These are phyloP conservation scores for Metarhizium album DNA, from an alignment of 2,329 filamentous ascomycete genomes.

Conservation along the genomic window DNA sequence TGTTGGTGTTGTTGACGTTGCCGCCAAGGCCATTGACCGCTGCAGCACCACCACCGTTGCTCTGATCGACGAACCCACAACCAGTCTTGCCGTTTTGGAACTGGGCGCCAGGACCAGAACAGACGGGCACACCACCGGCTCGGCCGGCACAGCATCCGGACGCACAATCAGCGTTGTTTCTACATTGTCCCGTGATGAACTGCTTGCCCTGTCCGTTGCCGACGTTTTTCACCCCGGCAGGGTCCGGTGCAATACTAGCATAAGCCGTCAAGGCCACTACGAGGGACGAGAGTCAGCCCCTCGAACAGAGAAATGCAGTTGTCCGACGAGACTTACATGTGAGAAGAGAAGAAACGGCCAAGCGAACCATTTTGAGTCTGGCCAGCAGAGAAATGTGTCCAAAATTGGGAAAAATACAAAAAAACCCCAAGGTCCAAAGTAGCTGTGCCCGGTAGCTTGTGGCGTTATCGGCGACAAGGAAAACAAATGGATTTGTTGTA, in stretches of 20 bases:
- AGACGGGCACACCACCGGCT: constrained; percentile 13
- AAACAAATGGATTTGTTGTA: neutral
- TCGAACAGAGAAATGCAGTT: neutral
- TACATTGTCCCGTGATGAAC: constrained; percentile 18
- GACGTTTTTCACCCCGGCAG: constrained; percentile 13
- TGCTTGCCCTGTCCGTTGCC: constrained; percentile 15
- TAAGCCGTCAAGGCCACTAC: constrained; percentile 9
- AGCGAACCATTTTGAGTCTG: constrained; percentile 15
- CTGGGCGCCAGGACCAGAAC: constrained; percentile 13
- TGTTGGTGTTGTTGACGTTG: constrained; percentile 14
- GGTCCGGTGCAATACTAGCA: constrained; percentile 5
- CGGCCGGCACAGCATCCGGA: constrained; percentile 19
- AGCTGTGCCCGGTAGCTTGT: neutral
- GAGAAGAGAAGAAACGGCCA: constrained; percentile 13
- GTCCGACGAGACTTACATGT: constrained; percentile 13
- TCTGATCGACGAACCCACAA: constrained; percentile 16
- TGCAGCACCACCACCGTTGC: neutral
- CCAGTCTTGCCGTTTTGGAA: constrained; percentile 19
- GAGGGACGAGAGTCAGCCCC: neutral
- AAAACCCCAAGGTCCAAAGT: neutral
- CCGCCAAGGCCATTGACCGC: neutral
- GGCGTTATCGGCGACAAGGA: neutral
- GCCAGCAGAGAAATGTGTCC: neutral
- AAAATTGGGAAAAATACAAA: neutral
- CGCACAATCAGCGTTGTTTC: constrained; percentile 16